Evolutionary conservation across 495 filamentous ascomycete species (phyloP).

Genomic region (Margaritispora aquatica): DNA sequence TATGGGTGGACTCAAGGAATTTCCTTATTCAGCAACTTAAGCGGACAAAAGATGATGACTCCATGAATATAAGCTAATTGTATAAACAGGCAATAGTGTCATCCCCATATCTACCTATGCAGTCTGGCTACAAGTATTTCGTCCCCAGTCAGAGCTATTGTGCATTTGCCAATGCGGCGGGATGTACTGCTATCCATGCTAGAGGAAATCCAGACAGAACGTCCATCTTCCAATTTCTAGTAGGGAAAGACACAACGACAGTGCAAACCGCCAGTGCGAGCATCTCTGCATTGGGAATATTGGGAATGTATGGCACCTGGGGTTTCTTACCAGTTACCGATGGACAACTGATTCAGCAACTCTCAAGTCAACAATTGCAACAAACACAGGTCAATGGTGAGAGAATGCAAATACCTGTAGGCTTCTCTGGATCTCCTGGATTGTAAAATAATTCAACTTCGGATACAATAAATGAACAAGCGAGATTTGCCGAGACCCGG

Average conservation of each 20-base stretch:
- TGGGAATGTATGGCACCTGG: conserved; percentile 42
- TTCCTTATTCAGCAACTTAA: conserved; percentile 16
- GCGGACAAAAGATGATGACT: background rate
- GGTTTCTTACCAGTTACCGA: conserved; percentile 61
- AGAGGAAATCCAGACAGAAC: conserved; percentile 28
- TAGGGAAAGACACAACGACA: conserved; percentile 37
- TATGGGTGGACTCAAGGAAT: conserved; percentile 33
- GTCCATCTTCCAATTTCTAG: conserved; percentile 48
- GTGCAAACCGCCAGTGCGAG: conserved; percentile 51
- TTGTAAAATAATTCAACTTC: background rate
- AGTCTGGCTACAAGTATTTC: conserved; percentile 27
- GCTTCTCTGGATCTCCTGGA: conserved; percentile 5
- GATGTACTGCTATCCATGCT: conserved; percentile 30
- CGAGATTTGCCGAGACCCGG: too few relatives aligned
- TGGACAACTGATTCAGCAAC: conserved; percentile 46
- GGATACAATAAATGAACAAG: conserved; percentile 41
- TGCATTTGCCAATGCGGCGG: conserved; percentile 14
- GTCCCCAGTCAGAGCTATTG: conserved; percentile 17
- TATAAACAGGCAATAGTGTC: background rate
- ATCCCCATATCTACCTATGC: conserved; percentile 31
- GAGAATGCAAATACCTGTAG: conserved; percentile 42
- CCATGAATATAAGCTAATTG: background rate
- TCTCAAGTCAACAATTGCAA: conserved; percentile 45
- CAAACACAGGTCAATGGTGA: conserved; percentile 45
- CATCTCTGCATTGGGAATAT: conserved; percentile 38